Base-by-base conservation (phyloP, 768 basidiomycete genomes). In the Sporobolomyces phaffii region DNA sequence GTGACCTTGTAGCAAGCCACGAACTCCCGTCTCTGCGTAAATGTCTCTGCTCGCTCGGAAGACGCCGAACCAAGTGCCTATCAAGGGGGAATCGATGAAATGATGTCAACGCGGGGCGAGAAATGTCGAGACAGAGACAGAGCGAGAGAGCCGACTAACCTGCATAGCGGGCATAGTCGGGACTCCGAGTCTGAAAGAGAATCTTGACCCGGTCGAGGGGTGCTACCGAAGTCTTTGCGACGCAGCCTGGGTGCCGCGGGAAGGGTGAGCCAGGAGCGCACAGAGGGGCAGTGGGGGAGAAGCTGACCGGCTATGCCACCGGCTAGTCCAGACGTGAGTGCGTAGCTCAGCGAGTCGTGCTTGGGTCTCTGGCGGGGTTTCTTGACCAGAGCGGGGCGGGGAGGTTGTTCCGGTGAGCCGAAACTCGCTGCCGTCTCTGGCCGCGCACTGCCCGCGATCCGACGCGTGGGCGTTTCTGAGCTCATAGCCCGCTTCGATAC, bases 151-250 rank as follows among this genome's bases (percentile, higher is more conserved):
- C 0, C 15, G 58, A 51, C 84, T 64, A 64, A 90, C 93, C 93
- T 64, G 92, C 85, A 79, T 93, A 98, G 77, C 91, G 90, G 76
- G 85, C 83, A 76, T 89, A 99, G 64, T 98, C 94, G 11, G 89
- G 89, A 77, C 94, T 96, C 10, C 90, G 90, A 1, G 96, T 91
- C 77, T 99, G 94, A 76, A 98, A 96, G 53, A 99, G 86, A 74
- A 99, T 99, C 80, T 99, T 99, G 73, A 99, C 93, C 76, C 96
- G 83, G 77, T 99, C 96, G 53, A 99, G 83, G 5, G 96, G 96
- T 24, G 96, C 96, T n/a, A 75, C 74, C 2, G 73, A 73, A 14
- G 74, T 75, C 65, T 75, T 75, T 36, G 72, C 74, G 29, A 74
- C 56, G 62, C 73, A 73, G 34, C 73, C 74, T 68, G 62, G 0